These are phyloP conservation scores for Coniophora puteana DNA, from an alignment of 1,284 basidiomycete genomes.

Conservation along the genomic window DNA sequence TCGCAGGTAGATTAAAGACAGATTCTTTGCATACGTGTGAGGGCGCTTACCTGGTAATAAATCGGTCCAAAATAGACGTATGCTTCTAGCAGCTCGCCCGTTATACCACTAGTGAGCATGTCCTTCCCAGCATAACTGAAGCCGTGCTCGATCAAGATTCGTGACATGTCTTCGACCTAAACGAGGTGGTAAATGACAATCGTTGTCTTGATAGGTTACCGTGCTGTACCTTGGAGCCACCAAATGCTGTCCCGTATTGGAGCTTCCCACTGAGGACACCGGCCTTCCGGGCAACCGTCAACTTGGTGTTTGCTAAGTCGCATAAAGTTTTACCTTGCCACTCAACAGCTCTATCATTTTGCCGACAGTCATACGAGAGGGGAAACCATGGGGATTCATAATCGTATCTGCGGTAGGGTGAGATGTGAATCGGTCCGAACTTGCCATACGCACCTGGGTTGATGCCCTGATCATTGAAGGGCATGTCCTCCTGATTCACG, in stretches of 20 bases:
- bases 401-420: constrained; percentile 73
- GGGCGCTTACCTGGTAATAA: constrained; percentile 81
- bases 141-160: constrained; percentile 91
- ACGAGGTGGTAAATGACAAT: too few species aligned
- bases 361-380: constrained; percentile 99
- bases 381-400: constrained; percentile 99
- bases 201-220: constrained; percentile 1
- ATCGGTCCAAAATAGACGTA: constrained; percentile 99
- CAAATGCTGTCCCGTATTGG: constrained; percentile 95
- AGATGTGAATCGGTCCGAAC: constrained; percentile 5
- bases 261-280: constrained; percentile 87
- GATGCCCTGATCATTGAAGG: constrained; percentile 97
- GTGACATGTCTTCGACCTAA: constrained; percentile 97
- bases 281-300: constrained; percentile 50
- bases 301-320: too few species aligned
- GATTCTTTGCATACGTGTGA: constrained; percentile 7
- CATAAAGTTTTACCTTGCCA: constrained; percentile 67
- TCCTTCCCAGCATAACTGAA: constrained; percentile 99
- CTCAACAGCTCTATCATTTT: constrained; percentile 99
- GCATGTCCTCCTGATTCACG: constrained; percentile 98
- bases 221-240: constrained; percentile 81
- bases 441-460: constrained; percentile 61
- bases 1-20: constrained; percentile 14
- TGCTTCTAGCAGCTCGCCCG: constrained; percentile 92
- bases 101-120: constrained; percentile 97